These are phyloP conservation scores for Fagus crenata DNA, from an alignment of 306 rosid genomes.

Conservation along the genomic window DNA sequence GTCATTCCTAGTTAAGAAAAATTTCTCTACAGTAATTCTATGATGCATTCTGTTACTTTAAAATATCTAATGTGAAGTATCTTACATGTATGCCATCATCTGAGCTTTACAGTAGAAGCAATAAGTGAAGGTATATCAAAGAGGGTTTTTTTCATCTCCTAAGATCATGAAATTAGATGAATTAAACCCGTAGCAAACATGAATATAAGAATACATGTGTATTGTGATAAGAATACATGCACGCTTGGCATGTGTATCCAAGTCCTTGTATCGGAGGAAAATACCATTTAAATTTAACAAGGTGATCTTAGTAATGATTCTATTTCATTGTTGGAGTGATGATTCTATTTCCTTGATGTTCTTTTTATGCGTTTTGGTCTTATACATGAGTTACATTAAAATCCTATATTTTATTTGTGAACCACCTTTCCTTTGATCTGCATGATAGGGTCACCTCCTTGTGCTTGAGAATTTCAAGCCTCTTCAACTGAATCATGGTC, in stretches of 20 bases:
- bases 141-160: neutral
- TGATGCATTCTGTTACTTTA: neutral
- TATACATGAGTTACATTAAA: neutral
- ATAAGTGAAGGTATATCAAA: neutral
- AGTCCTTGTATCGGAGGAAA: neutral
- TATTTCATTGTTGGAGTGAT: neutral
- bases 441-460: conserved; percentile 83
- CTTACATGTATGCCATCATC: neutral
- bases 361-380: neutral
- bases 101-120: neutral
- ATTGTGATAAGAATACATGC: neutral
- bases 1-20: neutral
- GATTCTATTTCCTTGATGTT: neutral
- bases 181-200: neutral
- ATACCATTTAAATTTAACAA: neutral
- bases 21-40: neutral
- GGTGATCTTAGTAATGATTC: neutral
- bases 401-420: neutral
- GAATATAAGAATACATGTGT: neutral
- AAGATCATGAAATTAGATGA: neutral
- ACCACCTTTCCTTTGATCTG: conserved; percentile 23
- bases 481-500: conserved; percentile 74
- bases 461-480: conserved; percentile 59
- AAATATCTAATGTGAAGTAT: neutral
- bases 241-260: neutral